Evolutionary conservation across 495 filamentous ascomycete species (phyloP).

Genomic region (Penicillium paxilli): DNA sequence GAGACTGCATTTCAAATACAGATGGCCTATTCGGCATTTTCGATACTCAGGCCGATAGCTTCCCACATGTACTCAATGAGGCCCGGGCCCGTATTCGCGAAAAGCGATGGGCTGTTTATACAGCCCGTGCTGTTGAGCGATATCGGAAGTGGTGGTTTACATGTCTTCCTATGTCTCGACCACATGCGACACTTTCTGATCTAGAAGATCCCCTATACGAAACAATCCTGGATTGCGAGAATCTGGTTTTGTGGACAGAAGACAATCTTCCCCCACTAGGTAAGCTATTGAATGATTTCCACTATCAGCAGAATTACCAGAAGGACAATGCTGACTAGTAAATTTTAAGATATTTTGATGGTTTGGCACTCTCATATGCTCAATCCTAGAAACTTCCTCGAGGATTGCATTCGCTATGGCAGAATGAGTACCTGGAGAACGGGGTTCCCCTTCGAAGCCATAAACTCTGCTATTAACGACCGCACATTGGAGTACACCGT

Average conservation of each 20-base stretch:
- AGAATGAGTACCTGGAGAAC: slow-evolving; percentile 59
- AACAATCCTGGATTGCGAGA: slow-evolving; percentile 8
- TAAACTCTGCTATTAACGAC: slow-evolving; percentile 63
- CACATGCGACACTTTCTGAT: slow-evolving; percentile 10
- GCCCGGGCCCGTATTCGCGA: slow-evolving; percentile 53
- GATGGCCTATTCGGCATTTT: slow-evolving; percentile 69
- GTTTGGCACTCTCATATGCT: slow-evolving; percentile 86
- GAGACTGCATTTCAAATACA: slow-evolving; percentile 61
- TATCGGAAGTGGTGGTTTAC: slow-evolving; percentile 71
- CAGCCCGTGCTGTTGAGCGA: slow-evolving; percentile 69
- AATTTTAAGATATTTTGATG: slow-evolving; percentile 74
- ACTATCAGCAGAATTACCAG: background rate
- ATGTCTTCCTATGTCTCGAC: slow-evolving; percentile 18
- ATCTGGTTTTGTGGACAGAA: slow-evolving; percentile 11
- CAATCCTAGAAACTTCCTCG: slow-evolving; percentile 73
- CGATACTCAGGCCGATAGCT: slow-evolving; percentile 43
- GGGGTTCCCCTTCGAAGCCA: slow-evolving; percentile 67
- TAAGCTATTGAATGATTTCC: slow-evolving; percentile 8
- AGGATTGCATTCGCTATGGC: slow-evolving; percentile 69
- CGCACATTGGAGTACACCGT: slow-evolving; percentile 61
- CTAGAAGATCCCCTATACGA: slow-evolving; percentile 12
- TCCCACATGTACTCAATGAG: slow-evolving; percentile 11
- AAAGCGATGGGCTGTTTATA: slow-evolving; percentile 77
- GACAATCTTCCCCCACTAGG: slow-evolving; percentile 29
- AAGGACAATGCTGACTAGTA: background rate